Conservation (phyloP, 305 asterid species). For the Fraxinus floribunda region DNA sequence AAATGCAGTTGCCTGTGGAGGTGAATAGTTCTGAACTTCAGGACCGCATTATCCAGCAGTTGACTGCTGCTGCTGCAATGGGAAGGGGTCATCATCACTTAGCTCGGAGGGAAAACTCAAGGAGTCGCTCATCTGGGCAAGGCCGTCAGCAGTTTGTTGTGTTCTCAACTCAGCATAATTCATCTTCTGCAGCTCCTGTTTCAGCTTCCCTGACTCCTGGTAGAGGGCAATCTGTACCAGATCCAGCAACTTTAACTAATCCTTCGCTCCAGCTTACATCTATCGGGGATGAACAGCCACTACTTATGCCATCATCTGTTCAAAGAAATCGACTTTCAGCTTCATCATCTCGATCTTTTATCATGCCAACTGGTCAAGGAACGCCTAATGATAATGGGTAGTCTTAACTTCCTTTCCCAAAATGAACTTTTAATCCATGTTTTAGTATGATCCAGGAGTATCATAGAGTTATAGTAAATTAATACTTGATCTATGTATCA, state of each 20-base stretch:
- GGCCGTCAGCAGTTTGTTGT: conserved; percentile 55
- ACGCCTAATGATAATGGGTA: conserved; percentile 51
- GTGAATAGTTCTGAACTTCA: conserved; percentile 63
- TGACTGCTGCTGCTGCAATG: conserved; percentile 95
- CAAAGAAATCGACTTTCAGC: conserved; percentile 39
- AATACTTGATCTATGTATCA: neutral
- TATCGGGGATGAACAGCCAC: conserved; percentile 31
- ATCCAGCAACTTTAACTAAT: conserved; percentile 33
- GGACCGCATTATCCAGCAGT: conserved; percentile 77
- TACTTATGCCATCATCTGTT: conserved; percentile 28
- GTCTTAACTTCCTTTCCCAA: conserved; percentile 15
- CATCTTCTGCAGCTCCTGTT: conserved; percentile 44
- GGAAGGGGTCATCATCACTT: conserved; percentile 57
- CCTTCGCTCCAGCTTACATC: conserved; percentile 26
- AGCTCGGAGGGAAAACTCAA: conserved; percentile 59
- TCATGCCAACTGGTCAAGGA: conserved; percentile 32
- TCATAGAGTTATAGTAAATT: neutral
- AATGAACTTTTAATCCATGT: neutral
- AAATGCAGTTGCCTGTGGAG: conserved; percentile 63
- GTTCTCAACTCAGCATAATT: conserved; percentile 50
- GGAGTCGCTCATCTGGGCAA: conserved; percentile 53
- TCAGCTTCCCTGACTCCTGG: conserved; percentile 26
- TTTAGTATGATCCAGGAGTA: neutral
- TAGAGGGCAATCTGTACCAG: conserved; percentile 41
- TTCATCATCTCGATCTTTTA: conserved; percentile 54